Base-by-base conservation (phyloP, 2,329 filamentous ascomycete species). In the Aspergillus sp. region DNA sequence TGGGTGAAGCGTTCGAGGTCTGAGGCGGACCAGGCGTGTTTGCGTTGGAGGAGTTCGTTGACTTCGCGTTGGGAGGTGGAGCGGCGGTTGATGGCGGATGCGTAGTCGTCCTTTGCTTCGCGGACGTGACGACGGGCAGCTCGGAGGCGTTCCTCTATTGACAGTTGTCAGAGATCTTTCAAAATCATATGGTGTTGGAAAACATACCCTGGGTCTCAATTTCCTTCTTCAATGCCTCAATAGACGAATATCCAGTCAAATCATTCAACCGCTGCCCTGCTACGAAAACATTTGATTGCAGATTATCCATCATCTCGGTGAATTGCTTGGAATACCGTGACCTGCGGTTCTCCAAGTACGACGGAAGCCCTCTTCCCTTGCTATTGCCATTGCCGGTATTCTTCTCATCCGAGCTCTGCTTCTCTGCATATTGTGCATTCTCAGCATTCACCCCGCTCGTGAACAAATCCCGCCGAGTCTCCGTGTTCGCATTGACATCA, bases 1-100 rank as follows among this genome's bases (percentile, higher is more conserved):
- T 83, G 79, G 49, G 94, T 98, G 76, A 98, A 98, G 48, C 91
- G 84, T 71, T 98, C 93, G 25, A 98, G 80, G 70, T 98, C 93
- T 1, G 75, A 66, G 0, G 90, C 84, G 0, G 84, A 83, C 93
- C 93, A 98, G 15, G 84, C 86, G 68, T 95, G 89, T 71, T 98
- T 97, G 49, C 93, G 83, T 52, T 95, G 91, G 6, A 98, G 80
- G 20, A 98, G 79, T 19, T 90, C 88, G 42, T 95, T 96, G 35
- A 97, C 90, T 74, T 98, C 93, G 57, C 93, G 88, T 71, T 97
- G 91, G 1, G 90, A 95, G 13, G 85, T 74, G n/a, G 88, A 85
- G 56, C 94, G 87, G 57, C 85, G 83, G 47, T 85, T 79, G 55
- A 93, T 90, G 27, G 90, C 88, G n/a, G 82, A 77, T 59, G 91